Evolutionary conservation across 2,329 filamentous ascomycete genomes (phyloP).

Genomic region (Aspergillus sp.): DNA sequence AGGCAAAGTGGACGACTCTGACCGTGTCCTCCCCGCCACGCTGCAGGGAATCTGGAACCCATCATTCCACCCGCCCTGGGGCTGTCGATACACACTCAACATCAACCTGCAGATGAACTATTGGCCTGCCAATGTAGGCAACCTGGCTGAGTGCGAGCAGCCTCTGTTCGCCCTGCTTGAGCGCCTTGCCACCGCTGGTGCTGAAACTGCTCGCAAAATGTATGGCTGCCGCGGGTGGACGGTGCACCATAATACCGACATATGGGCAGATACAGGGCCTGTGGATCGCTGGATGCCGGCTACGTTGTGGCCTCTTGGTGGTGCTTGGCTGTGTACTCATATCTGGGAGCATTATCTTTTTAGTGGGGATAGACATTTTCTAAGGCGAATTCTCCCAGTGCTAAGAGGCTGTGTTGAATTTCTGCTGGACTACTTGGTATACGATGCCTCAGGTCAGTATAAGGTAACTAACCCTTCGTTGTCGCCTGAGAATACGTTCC

Average conservation of each 20-base stretch:
- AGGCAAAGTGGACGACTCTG: constrained; percentile 25
- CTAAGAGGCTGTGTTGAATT: constrained; percentile 32
- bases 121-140: constrained; percentile 56
- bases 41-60: constrained; percentile 59
- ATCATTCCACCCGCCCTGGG: constrained; percentile 49
- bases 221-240: constrained; percentile 59
- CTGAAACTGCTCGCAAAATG: constrained; percentile 53
- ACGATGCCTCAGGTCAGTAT: constrained; percentile 22
- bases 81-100: constrained; percentile 57
- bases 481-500: constrained; percentile 32
- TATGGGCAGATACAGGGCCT: constrained; percentile 58
- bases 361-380: constrained; percentile 28
- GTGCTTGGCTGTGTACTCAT: constrained; percentile 62
- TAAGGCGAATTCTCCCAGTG: constrained; percentile 23
- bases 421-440: constrained; percentile 29
- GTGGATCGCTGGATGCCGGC: constrained; percentile 47
- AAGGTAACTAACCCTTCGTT: constrained; percentile 28
- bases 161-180: constrained; percentile 47
- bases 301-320: constrained; percentile 43
- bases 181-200: constrained; percentile 39
- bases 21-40: constrained; percentile 50
- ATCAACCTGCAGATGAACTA: constrained; percentile 65
- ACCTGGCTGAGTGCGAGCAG: constrained; percentile 43
- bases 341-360: constrained; percentile 60
- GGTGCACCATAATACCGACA: constrained; percentile 58